phyloP scores from a whole-genome alignment of 345 rosid species.

The Bretschneidera sinensis region DNA sequence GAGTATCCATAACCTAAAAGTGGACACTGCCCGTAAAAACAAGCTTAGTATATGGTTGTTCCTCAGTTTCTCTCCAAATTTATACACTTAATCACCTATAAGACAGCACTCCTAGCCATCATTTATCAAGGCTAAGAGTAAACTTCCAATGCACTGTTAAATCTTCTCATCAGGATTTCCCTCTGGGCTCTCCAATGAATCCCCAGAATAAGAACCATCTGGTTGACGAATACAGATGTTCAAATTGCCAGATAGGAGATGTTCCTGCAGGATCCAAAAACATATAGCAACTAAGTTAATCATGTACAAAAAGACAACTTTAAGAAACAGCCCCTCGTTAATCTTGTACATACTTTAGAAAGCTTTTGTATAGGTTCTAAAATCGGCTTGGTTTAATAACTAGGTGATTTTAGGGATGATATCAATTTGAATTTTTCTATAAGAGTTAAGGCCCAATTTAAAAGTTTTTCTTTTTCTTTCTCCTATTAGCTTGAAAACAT shows the following conservation, averaged over 20 bases:
- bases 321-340: too few species aligned
- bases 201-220: constrained; percentile 73
- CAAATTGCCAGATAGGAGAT: constrained; percentile 57
- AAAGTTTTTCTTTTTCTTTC: too few species aligned
- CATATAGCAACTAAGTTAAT: background rate
- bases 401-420: too few species aligned
- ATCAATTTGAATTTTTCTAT: too few species aligned
- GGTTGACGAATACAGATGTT: constrained; percentile 62
- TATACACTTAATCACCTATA: constrained; percentile 46
- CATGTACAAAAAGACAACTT: background rate
- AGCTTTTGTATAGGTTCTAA: too few species aligned
- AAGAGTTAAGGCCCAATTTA: too few species aligned
- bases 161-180: constrained; percentile 35
- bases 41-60: constrained; percentile 22
- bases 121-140: constrained; percentile 15
- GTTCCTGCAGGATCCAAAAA: constrained; percentile 46
- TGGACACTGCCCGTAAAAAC: constrained; percentile 37
- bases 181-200: constrained; percentile 45
- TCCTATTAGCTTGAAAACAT: too few species aligned
- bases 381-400: too few species aligned
- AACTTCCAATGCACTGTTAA: constrained; percentile 26
- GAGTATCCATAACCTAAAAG: constrained; percentile 44
- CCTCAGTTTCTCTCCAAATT: constrained; percentile 35
- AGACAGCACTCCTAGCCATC: constrained; percentile 44
- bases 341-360: background rate